These are phyloP conservation scores for Xylaria sp. DNA, from an alignment of 2,329 filamentous ascomycete species.

Conservation along the genomic window DNA sequence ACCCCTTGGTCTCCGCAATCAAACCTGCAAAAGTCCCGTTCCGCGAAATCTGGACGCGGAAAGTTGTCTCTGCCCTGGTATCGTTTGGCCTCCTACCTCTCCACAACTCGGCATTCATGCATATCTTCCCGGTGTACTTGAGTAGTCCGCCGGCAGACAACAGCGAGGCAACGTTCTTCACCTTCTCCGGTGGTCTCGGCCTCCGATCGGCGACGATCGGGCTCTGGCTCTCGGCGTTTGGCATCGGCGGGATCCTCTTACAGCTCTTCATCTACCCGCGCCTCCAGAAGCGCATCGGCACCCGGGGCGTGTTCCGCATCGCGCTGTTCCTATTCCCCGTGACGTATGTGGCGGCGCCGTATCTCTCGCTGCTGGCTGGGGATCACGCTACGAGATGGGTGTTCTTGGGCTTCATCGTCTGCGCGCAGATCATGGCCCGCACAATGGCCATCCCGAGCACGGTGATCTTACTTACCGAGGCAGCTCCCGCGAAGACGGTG, in stretches of 20 bases:
- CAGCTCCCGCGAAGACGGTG: constrained; percentile 43
- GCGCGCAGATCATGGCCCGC: constrained; percentile 64
- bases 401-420: constrained; percentile 59
- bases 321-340: constrained; percentile 64
- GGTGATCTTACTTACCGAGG: constrained; percentile 47
- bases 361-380: constrained; percentile 60
- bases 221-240: constrained; percentile 61
- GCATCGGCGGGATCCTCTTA: constrained; percentile 63
- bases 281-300: constrained; percentile 63
- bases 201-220: constrained; percentile 47
- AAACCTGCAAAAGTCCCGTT: constrained; percentile 22
- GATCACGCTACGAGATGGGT: constrained; percentile 53
- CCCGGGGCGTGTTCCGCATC: constrained; percentile 61
- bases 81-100: constrained; percentile 59
- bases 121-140: constrained; percentile 67
- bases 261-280: constrained; percentile 67
- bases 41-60: constrained; percentile 39
- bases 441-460: constrained; percentile 58
- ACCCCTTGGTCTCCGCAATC: neutral
- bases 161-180: constrained; percentile 46
- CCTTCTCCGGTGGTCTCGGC: constrained; percentile 65
- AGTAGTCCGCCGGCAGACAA: constrained; percentile 57
- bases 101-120: constrained; percentile 68
- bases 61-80: constrained; percentile 43
- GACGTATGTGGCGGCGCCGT: constrained; percentile 64